Evolutionary conservation across 2,329 filamentous ascomycete genomes (phyloP), one percentile per base, ranked within the genome.

Genomic region (Corinectria fuckeliana): DNA sequence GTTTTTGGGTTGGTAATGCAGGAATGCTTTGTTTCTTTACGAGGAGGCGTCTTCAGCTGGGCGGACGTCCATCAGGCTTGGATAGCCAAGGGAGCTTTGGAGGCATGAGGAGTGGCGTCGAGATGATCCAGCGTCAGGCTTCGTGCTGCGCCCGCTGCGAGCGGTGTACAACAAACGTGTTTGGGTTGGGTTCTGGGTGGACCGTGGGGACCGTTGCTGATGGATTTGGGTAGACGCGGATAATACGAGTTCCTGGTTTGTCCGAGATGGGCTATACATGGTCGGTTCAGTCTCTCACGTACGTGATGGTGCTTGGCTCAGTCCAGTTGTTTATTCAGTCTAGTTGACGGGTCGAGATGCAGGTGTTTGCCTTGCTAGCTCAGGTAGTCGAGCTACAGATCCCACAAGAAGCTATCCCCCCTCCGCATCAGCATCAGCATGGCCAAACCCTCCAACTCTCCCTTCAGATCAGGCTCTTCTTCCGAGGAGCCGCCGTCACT

Each of bases 161-260:
- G 69, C 58, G 54, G 60, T 71, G 67, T 71, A 71, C 57, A 69
- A 71, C 65, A 69, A 49, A 55, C 50, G 59, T 51, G 48, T 58
- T 55, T 56, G 28, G 25, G 60, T 62, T 53, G 58, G 62, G 42
- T 45, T 61, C 60, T 51, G 65, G 65, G 60, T 63, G 58, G 62
- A 67, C 58, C 65, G 56, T 60, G 58, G 63, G 59, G 59, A 64
- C 56, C 47, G 67, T 61, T 68, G 67, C 68, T 69, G 68, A 69
- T 69, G 68, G 68, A 64, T 61, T 67, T 69, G 68, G 67, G 69
- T 71, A 71, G 68, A 68, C 68, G 58, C 50, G 68, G 58, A 64
- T 42, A 69, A 71, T 67, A 58, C 50, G 64, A 68, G 65, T 64
- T 68, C 42, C 62, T 69, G 58, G 50, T 63, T 65, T 30, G 41